Conservation (phyloP, 108 stramenopile species). For the Skeletonema costatum region DNA sequence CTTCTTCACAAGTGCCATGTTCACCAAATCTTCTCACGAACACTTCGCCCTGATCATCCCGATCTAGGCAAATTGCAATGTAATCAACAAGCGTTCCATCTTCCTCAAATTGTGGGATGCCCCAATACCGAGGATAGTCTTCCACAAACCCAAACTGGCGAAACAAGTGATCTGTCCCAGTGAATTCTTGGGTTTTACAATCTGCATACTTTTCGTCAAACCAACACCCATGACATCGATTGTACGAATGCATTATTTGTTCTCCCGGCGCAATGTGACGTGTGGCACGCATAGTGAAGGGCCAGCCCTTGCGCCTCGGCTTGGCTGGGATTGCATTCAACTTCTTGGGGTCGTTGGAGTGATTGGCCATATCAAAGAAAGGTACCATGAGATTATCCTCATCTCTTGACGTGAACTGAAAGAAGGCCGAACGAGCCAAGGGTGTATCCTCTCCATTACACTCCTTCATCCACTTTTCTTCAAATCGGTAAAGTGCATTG, state of each 20-base stretch:
- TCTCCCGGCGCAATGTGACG: slow-evolving; percentile 40
- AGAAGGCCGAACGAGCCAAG: slow-evolving; percentile 41
- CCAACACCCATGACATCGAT: slow-evolving; percentile 27
- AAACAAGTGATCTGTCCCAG: slow-evolving; percentile 30
- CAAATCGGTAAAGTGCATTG: slow-evolving; percentile 7
- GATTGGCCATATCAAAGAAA: slow-evolving; percentile 48
- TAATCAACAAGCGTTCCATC: slow-evolving; percentile 16
- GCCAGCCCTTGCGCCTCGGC: slow-evolving; percentile 12
- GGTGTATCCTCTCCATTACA: slow-evolving; percentile 40
- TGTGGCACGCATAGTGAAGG: slow-evolving; percentile 15
- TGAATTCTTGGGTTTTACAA: slow-evolving; percentile 19
- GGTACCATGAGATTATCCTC: slow-evolving; percentile 50
- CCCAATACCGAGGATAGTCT: slow-evolving; percentile 23
- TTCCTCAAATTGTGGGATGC: background rate
- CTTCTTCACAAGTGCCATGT: background rate
- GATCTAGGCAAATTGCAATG: slow-evolving; percentile 28
- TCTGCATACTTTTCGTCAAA: slow-evolving; percentile 20
- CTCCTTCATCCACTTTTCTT: slow-evolving; percentile 36
- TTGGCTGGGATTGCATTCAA: slow-evolving; percentile 31
- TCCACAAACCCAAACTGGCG: slow-evolving; percentile 47
- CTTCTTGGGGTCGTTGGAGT: slow-evolving; percentile 43
- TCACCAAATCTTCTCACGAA: background rate
- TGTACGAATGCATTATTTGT: slow-evolving; percentile 43
- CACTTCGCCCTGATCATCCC: slow-evolving; percentile 10
- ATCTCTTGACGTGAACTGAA: slow-evolving; percentile 46